Conservation (phyloP, 495 filamentous ascomycete genomes). For the Staphylotrichum longicolle region DNA sequence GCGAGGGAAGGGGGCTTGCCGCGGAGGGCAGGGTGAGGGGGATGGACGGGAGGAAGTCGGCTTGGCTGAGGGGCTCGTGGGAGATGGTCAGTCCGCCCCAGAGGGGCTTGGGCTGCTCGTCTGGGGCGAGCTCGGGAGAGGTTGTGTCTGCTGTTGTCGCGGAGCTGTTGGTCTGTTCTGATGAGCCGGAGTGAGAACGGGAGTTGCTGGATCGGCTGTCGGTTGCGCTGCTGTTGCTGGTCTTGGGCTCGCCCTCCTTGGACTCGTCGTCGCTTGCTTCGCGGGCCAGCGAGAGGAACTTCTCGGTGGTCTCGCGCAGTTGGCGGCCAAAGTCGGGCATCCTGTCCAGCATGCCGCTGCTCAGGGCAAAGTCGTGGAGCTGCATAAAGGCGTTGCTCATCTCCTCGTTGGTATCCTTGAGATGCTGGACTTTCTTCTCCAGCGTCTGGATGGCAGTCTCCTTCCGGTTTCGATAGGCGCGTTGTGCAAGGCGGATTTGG, state of each 20-base stretch:
- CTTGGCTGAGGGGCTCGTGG: conserved; percentile 30
- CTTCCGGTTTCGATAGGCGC: conserved; percentile 80
- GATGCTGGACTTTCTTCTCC: conserved; percentile 61
- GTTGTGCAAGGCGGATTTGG: conserved; percentile 83
- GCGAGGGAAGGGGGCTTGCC: background rate
- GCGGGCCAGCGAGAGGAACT: conserved; percentile 45
- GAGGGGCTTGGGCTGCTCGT: conserved; percentile 6
- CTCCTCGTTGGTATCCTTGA: conserved; percentile 65
- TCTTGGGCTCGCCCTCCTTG: conserved; percentile 29
- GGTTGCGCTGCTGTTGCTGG: conserved; percentile 7
- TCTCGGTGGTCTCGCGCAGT: conserved; percentile 45
- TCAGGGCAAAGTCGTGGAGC: conserved; percentile 60
- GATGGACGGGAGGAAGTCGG: conserved; percentile 14
- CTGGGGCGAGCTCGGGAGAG: background rate
- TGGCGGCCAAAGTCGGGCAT: conserved; percentile 52
- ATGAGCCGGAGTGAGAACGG: background rate
- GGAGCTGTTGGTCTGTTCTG: background rate
- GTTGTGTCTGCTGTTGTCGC: background rate
- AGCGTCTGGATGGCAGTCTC: conserved; percentile 76
- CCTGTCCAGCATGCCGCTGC: conserved; percentile 50
- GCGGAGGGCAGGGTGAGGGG: background rate
- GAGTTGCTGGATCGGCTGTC: background rate
- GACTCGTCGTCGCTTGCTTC: conserved; percentile 35
- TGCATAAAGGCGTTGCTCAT: conserved; percentile 71
- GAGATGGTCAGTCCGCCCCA: conserved; percentile 31